Percentiles rank a stretch among this genome's conserved stretches.
Evolutionary conservation across 768 basidiomycete genomes (phyloP).

Genomic region (Hericium coralloides): DNA sequence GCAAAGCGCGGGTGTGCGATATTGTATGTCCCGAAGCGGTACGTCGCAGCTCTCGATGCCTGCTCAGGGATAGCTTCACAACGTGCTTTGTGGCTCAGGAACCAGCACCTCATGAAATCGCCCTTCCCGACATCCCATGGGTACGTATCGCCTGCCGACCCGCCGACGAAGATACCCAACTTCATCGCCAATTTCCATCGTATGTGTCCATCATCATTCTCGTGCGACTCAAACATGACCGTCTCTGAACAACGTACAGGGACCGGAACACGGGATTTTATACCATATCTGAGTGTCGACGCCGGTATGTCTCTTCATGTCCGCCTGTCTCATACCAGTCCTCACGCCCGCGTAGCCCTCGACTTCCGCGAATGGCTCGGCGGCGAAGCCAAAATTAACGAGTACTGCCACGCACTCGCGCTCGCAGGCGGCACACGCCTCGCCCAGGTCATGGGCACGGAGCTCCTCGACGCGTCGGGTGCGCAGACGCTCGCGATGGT

Average conservation of each 20-base stretch:
- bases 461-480: slow-evolving; percentile 44
- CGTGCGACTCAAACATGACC: not conserved
- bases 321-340: not conserved
- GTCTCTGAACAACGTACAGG: slow-evolving; percentile 26
- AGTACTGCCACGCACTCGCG: slow-evolving; percentile 64
- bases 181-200: slow-evolving; percentile 48
- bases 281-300: slow-evolving; percentile 42
- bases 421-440: slow-evolving; percentile 53
- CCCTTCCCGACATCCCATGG: slow-evolving; percentile 46
- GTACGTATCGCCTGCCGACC: slow-evolving; percentile 41
- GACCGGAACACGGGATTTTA: slow-evolving; percentile 54
- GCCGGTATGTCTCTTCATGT: slow-evolving; percentile 31
- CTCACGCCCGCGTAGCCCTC: slow-evolving; percentile 37
- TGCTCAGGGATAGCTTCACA: not conserved
- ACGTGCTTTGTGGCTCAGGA: slow-evolving; percentile 26
- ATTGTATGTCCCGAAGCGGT: slow-evolving; percentile 66
- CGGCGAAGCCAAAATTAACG: slow-evolving; percentile 63
- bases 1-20: slow-evolving; percentile 59
- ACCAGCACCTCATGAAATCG: slow-evolving; percentile 53
- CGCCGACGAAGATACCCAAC: slow-evolving; percentile 18
- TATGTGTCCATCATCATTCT: slow-evolving; percentile 17
- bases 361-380: slow-evolving; percentile 68
- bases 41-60: slow-evolving; percentile 11
- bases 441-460: slow-evolving; percentile 51
- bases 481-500: slow-evolving; percentile 71